phyloP scores from a whole-genome alignment of 208 protist genomes.

The Trypanosoma lewisi region DNA sequence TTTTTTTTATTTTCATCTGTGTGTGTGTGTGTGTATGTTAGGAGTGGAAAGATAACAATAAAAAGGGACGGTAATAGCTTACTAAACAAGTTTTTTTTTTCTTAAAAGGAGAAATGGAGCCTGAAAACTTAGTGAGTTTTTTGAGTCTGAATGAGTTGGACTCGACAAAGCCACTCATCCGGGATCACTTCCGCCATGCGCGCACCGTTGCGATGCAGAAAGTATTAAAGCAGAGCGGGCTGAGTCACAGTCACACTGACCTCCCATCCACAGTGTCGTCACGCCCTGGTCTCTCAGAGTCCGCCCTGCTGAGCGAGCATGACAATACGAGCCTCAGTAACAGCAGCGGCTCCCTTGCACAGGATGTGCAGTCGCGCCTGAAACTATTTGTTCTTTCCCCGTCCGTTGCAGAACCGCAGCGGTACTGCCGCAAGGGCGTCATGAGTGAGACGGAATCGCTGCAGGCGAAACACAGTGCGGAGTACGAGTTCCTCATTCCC shows the following conservation, averaged over 20 bases:
- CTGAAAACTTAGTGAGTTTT: neutral
- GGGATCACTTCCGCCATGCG: slow-evolving; percentile 13
- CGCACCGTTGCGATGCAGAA: neutral
- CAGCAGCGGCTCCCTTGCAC: slow-evolving; percentile 7
- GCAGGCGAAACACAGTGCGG: slow-evolving; percentile 61
- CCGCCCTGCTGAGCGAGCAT: neutral
- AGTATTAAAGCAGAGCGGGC: neutral
- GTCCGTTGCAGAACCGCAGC: slow-evolving; percentile 32
- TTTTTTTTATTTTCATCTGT: neutral
- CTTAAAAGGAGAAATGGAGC: neutral
- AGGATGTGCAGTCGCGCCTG: neutral
- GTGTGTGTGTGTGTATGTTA: slow-evolving; percentile 15
- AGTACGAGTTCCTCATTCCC: slow-evolving; percentile 66
- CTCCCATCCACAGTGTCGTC: neutral
- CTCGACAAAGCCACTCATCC: slow-evolving; percentile 13
- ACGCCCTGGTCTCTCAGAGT: slow-evolving; percentile 7
- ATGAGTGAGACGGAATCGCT: slow-evolving; percentile 69
- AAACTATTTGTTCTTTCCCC: slow-evolving; percentile 39
- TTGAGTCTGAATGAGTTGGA: neutral
- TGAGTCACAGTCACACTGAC: slow-evolving; percentile 4
- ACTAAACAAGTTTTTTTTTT: neutral
- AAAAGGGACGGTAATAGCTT: neutral
- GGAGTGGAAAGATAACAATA: neutral
- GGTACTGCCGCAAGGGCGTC: slow-evolving; percentile 34
- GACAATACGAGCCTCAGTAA: neutral